Conservation (phyloP, 208 protist species). For the Novymonas esmeraldas region DNA sequence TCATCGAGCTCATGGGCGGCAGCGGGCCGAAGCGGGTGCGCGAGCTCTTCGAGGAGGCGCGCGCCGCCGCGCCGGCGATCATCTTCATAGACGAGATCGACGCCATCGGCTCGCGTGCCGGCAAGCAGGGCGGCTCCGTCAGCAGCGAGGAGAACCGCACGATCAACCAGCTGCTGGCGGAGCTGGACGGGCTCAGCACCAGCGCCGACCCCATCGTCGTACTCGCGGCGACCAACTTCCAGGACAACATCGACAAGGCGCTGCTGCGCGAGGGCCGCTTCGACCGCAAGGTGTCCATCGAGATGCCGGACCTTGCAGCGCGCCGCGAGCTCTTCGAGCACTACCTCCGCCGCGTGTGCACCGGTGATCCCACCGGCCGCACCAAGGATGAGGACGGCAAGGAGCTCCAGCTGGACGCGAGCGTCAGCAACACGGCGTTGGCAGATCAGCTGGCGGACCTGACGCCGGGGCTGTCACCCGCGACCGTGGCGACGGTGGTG, state of each 20-base stretch:
- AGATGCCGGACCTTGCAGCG: constrained; percentile 85
- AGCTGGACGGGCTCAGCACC: constrained; percentile 94
- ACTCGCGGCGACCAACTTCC: constrained; percentile 97
- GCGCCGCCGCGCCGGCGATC: constrained; percentile 94
- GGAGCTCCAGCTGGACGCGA: constrained; percentile 47
- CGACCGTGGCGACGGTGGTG: constrained; percentile 96
- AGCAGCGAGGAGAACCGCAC: constrained; percentile 94
- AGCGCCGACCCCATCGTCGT: constrained; percentile 93
- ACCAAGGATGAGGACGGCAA: constrained; percentile 63
- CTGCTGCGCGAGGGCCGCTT: constrained; percentile 90
- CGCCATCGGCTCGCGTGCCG: constrained; percentile 91
- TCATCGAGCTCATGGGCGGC: constrained; percentile 97
- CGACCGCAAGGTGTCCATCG: constrained; percentile 86
- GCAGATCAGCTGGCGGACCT: constrained; percentile 66
- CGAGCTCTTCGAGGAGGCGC: constrained; percentile 96
- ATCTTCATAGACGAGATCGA: constrained; percentile 99
- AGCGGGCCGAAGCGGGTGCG: constrained; percentile 95
- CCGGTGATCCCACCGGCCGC: constrained; percentile 74
- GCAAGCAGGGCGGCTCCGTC: constrained; percentile 77
- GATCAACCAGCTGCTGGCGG: constrained; percentile 96
- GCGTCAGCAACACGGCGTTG: constrained; percentile 59
- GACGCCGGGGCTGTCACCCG: constrained; percentile 92
- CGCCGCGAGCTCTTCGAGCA: constrained; percentile 86
- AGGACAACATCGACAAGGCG: constrained; percentile 95
- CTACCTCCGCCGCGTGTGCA: constrained; percentile 81